These are phyloP conservation scores for Cucurbita maxima DNA, from an alignment of 306 rosid species.

Conservation along the genomic window DNA sequence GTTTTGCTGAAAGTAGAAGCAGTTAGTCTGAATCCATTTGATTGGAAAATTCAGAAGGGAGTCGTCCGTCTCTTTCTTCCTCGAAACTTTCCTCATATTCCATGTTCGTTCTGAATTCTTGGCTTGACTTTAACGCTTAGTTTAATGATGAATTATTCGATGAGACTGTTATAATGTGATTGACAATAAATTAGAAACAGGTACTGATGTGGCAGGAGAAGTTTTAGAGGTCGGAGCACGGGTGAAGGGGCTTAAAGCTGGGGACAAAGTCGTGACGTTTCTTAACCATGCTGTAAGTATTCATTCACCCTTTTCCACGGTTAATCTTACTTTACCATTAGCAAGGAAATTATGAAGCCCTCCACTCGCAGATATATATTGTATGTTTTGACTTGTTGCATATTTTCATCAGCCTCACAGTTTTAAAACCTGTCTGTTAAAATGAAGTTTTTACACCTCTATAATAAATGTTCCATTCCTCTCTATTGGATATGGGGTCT, in stretches of 20 bases:
- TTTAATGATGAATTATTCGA: no score
- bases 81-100: constrained; percentile 38
- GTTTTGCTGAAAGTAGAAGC: constrained; percentile 55
- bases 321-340: neutral
- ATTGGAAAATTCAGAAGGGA: constrained; percentile 72
- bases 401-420: no score
- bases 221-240: constrained; percentile 35
- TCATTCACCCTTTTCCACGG: neutral
- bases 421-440: no score
- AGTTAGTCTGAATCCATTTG: constrained; percentile 41
- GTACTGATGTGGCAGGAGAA: constrained; percentile 60
- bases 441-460: no score
- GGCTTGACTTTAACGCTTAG: no score
- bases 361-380: no score
- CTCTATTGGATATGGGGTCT: no score
- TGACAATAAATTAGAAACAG: constrained; percentile 5
- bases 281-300: constrained; percentile 23
- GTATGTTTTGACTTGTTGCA: no score
- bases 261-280: constrained; percentile 53
- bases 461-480: no score
- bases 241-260: constrained; percentile 37
- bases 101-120: neutral
- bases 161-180: no score
- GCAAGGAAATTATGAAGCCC: neutral
- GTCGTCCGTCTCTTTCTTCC: constrained; percentile 25